Evolutionary conservation across 2,329 filamentous ascomycete species (phyloP).

Genomic region (Nothopassalora personata): DNA sequence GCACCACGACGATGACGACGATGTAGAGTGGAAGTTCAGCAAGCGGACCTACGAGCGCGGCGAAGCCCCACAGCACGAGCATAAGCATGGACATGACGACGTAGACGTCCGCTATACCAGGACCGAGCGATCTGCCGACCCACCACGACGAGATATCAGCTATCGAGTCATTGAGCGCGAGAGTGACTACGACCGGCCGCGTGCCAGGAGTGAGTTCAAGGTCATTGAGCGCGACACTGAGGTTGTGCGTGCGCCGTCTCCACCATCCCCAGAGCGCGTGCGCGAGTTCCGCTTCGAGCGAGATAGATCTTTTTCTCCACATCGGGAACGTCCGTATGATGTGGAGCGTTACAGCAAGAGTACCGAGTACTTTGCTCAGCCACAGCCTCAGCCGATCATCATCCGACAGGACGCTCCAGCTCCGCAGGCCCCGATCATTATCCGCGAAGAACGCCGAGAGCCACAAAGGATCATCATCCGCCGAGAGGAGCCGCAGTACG

Average conservation of each 20-base stretch:
- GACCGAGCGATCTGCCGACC: constrained; percentile 25
- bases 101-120: constrained; percentile 35
- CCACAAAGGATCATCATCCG: constrained; percentile 49
- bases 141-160: constrained; percentile 29
- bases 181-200: constrained; percentile 19
- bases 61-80: constrained; percentile 3
- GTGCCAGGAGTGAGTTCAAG: constrained; percentile 32
- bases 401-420: constrained; percentile 45
- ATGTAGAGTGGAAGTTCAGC: constrained; percentile 25
- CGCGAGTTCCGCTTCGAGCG: constrained; percentile 50
- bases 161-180: constrained; percentile 33
- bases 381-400: constrained; percentile 45
- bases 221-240: constrained; percentile 35
- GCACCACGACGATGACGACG: constrained; percentile 22
- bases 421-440: constrained; percentile 46
- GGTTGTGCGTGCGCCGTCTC: constrained; percentile 32
- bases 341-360: constrained; percentile 50
- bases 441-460: constrained; percentile 47
- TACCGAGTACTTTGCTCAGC: constrained; percentile 48
- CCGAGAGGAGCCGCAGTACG: constrained; percentile 53
- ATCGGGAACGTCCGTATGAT: constrained; percentile 40
- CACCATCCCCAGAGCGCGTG: constrained; percentile 39
- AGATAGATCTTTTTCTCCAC: constrained; percentile 43
- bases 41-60: constrained; percentile 9
- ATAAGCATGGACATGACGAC: constrained; percentile 17